phyloP scores from a whole-genome alignment of 2,329 filamentous ascomycete genomes.

The Penicillium crustosum region DNA sequence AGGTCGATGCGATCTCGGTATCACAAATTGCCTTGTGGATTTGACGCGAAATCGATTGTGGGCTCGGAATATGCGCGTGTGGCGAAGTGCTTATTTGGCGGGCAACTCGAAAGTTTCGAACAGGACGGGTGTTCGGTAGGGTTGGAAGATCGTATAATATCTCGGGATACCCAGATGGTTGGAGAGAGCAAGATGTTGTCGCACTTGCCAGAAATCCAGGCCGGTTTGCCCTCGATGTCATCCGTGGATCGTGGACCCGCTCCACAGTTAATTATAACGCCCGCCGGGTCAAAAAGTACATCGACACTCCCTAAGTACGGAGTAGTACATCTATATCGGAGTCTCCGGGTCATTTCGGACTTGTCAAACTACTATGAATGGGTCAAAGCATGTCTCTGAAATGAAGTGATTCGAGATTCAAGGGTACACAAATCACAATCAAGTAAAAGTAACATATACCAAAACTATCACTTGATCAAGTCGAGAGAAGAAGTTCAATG shows the following conservation, averaged over 20 bases:
- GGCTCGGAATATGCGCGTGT: constrained; percentile 18
- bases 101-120: neutral
- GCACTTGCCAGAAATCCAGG: neutral
- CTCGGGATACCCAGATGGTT: neutral
- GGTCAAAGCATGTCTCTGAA: neutral
- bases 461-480: neutral
- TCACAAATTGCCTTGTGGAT: constrained; percentile 1
- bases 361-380: neutral
- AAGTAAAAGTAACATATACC: neutral
- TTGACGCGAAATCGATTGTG: constrained; percentile 21
- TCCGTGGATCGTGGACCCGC: constrained; percentile 21
- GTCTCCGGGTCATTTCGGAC: neutral
- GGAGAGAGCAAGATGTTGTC: neutral
- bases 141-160: neutral
- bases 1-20: constrained; percentile 19
- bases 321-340: neutral
- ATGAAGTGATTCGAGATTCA: neutral
- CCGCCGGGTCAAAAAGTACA: neutral
- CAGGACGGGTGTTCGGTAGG: neutral
- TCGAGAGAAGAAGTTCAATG: neutral
- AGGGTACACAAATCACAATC: neutral
- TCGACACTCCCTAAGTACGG: too few species aligned
- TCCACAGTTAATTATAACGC: neutral
- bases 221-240: constrained; percentile 15
- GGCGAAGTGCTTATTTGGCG: constrained; percentile 15